Base-by-base conservation (phyloP, 1,284 basidiomycete genomes). In the Ustilago curta region DNA sequence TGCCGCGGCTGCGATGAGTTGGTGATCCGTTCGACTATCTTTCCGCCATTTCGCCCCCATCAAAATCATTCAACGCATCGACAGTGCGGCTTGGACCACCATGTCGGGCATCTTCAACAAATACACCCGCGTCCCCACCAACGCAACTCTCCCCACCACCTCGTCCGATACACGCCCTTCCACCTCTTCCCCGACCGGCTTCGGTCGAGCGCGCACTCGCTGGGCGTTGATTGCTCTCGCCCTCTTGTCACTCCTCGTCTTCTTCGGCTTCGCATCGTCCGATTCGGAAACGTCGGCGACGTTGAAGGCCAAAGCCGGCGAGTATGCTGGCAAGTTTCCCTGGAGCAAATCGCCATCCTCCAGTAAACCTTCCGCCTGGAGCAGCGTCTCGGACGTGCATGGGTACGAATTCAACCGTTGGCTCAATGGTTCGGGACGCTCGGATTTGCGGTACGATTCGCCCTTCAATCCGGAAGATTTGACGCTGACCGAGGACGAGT, bases 391-490 rank as follows among this genome's bases (percentile, higher is more conserved):
- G 19, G 2, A 71, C 19, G 66, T 66, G n/a, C 37, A 44, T 19
- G 75, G 74, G 8, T 35, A 60, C 40, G 76, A 72, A 50, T 70
- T 76, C 21, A 25, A 53, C 5, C 72, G 63, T 2, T 81, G 73
- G 76, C 23, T 73, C 49, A 70, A 74, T 25, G 79, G 70, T 2
- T 71, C 71, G 14, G 70, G 74, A 5, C 52, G 78, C 1, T 23
- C 50, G 0, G 43, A 70, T 29, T 60, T 81, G 31, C 39, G 39
- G 21, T 82, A 81, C 61, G 59, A 77, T 40, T 70, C 72, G n/a
- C 70, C 73, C 9, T 81, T 83, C 72, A 81, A 81, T 43, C 78
- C 67, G 4, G 81, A 83, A 53, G 79, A 83, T 43, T 55, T 81
- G 31, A 80, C 79, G 4, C 43, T 83, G 42, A 78, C 79, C 8